Base-by-base conservation (phyloP, 2,329 filamentous ascomycete genomes). In the Exophiala dermatitidis region DNA sequence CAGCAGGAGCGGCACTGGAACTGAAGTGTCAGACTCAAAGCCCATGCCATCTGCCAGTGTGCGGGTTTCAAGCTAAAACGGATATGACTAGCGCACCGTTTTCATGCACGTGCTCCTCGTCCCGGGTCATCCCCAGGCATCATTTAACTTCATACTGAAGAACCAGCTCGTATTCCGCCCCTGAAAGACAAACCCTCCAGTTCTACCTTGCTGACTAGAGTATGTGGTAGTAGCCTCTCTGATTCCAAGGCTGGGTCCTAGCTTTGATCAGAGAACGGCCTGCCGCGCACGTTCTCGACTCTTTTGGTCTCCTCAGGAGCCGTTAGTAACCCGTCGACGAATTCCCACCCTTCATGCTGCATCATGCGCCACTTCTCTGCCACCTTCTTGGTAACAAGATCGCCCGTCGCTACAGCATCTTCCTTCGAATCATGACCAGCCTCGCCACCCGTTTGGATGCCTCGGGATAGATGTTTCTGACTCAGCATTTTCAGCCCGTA, bases 341-440 rank as follows among this genome's bases (percentile, higher is more conserved):
- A 65, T 34, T 61, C 74, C 86, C 88, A 95, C 0, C 89, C 89
- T 26, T 78, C 71, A 38, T 71, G 69, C 68, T 81, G 77, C 75
- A 93, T 74, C 32, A 71, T 69, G 57, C 77, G 80, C 88, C 89
- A 95, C 57, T 82, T 77, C 50, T 85, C 77, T 48, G 75, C 77
- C 4, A 94, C 77, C 67, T 83, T 87, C 46, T 82, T 76, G 44
- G 86, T 75, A 0, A 95, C 87, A 48, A 98, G 69, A 56, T 97
- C 90, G 0, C 91, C 93, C 0, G 94, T 91, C 0, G 90, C 88
- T 44, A 85, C 79, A 0, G 93, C 89, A 66, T 98, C 93, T 68
- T 98, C 93, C 29, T 85, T 85, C 29, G 88, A 95, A 71, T 98
- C 93, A 68, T 98, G 93, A 0, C 93, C 93, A 19, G 69, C 62